Evolutionary conservation across 148 eudicot genomes (phyloP).

Genomic region (Vaccinium corymbosum): DNA sequence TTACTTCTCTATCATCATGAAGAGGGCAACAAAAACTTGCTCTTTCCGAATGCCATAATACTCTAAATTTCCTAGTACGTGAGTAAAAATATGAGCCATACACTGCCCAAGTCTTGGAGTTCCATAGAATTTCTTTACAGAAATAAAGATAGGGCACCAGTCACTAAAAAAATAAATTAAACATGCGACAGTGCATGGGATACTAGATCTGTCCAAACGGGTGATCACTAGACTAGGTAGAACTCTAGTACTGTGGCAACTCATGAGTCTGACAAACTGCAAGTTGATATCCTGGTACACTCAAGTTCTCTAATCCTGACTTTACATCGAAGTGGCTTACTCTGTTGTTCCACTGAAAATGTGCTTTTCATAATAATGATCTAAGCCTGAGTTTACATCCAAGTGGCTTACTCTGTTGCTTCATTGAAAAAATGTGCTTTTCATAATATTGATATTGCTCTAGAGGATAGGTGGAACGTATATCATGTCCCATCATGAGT

Average conservation of each 20-base stretch:
- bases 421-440: not conserved
- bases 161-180: not conserved
- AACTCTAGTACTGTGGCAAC: not conserved
- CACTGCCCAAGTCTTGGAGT: too few species aligned
- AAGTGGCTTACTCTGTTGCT: too few species aligned
- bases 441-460: conserved; percentile 2
- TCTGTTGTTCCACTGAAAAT: not conserved
- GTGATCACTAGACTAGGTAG: not conserved
- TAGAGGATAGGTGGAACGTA: not conserved
- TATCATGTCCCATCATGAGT: too few species aligned
- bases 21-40: not conserved
- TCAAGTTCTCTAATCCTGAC: not conserved
- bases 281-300: not conserved
- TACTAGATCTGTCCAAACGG: not conserved
- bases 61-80: not conserved
- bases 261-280: conserved; percentile 5
- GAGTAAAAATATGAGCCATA: not conserved
- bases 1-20: too few species aligned
- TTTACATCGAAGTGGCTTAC: not conserved
- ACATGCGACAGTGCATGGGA: not conserved
- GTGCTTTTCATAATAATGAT: too few species aligned
- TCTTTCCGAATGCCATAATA: not conserved
- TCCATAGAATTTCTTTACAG: not conserved
- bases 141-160: not conserved
- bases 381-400: too few species aligned